phyloP scores from a whole-genome alignment of 768 basidiomycete genomes.

The Lactarius quietus region DNA sequence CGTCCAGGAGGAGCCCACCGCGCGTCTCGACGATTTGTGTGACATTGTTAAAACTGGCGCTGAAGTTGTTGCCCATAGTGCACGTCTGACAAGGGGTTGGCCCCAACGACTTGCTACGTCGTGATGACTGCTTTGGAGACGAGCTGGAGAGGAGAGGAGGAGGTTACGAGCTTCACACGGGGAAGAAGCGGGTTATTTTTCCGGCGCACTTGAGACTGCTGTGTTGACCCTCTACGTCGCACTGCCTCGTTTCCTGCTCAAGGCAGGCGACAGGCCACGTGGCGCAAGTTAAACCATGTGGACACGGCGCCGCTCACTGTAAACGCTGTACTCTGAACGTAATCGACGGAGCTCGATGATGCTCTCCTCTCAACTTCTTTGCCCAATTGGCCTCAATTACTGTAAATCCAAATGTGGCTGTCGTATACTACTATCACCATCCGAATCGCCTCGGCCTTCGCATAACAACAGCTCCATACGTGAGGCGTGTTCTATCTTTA shows the following conservation, averaged over 20 bases:
- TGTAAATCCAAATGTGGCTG: too few relatives aligned
- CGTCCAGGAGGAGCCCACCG: conserved; percentile 17
- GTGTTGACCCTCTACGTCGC: not conserved
- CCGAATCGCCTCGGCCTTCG: not conserved
- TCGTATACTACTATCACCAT: not conserved
- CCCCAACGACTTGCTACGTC: not conserved
- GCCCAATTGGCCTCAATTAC: too few relatives aligned
- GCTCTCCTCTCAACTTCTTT: too few relatives aligned
- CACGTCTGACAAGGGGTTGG: not conserved
- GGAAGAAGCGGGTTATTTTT: not conserved
- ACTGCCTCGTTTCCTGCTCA: not conserved
- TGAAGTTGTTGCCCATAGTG: conserved; percentile 17
- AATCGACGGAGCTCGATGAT: too few relatives aligned
- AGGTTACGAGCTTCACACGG: not conserved
- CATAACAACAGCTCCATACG: not conserved
- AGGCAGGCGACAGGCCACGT: not conserved
- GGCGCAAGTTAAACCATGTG: not conserved
- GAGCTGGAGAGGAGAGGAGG: too few relatives aligned
- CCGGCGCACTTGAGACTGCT: not conserved
- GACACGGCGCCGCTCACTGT: too few relatives aligned
- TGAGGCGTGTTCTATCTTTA: too few relatives aligned
- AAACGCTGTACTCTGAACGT: too few relatives aligned
- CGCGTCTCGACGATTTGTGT: conserved; percentile 8
- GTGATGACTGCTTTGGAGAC: not conserved
- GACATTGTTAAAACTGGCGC: conserved; percentile 7